Evolutionary conservation across 148 eudicot species (phyloP).

Genomic region (Persicaria tinctoria): DNA sequence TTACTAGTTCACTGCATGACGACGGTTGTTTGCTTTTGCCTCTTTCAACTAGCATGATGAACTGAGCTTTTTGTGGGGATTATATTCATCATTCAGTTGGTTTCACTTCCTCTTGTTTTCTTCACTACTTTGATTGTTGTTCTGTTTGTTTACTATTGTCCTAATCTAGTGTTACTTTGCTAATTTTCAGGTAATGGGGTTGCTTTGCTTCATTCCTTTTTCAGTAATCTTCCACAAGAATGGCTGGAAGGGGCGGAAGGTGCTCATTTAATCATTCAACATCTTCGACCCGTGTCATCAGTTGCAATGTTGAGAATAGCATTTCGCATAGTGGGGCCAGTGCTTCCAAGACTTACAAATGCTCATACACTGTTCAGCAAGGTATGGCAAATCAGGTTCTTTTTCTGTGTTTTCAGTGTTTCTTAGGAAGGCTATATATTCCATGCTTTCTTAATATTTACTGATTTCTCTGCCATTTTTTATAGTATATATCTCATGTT

Average conservation of each 20-base stretch:
- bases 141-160: neutral
- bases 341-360: conserved; percentile 92
- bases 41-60: neutral
- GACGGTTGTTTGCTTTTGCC: neutral
- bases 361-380: conserved; percentile 81
- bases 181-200: conserved; percentile 58
- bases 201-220: conserved; percentile 82
- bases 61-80: neutral
- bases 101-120: neutral
- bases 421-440: neutral
- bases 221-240: conserved; percentile 90
- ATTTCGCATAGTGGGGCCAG: conserved; percentile 92
- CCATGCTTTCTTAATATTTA: neutral
- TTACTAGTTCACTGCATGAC: neutral
- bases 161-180: conserved; percentile 5
- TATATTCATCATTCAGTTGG: conserved; percentile 5
- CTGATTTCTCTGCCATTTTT: no score
- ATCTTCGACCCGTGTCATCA: conserved; percentile 81
- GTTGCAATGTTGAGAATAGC: conserved; percentile 83
- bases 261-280: conserved; percentile 64
- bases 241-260: conserved; percentile 62
- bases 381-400: conserved; percentile 31
- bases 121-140: neutral
- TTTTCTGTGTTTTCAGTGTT: conserved; percentile 5
- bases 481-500: no score